A percentile compares a stretch with the other conserved stretches of the same genome.
Evolutionary conservation across 1,284 basidiomycete species (phyloP).

Genomic region (Ustilago crameri): DNA sequence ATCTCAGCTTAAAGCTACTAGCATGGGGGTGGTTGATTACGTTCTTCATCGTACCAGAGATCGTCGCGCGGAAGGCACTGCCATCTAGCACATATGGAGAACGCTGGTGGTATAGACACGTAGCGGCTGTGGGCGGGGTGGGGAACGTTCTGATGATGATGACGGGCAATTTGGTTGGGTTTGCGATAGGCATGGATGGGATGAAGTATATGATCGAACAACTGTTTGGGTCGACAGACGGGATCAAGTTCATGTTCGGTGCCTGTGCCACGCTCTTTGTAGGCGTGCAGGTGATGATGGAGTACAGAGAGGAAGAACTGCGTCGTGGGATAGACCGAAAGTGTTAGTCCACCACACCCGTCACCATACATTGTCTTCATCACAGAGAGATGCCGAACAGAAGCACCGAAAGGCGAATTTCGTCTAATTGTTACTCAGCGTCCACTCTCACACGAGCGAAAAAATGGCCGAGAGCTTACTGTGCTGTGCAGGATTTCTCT

Average conservation of each 20-base stretch:
- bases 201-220: conserved; percentile 77
- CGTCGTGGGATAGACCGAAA: conserved; percentile 49
- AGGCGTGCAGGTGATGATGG: conserved; percentile 85
- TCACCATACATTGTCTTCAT: not conserved
- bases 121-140: conserved; percentile 84
- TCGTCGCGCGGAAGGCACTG: conserved; percentile 74
- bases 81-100: conserved; percentile 77
- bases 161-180: conserved; percentile 92
- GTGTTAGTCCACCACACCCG: conserved; percentile 22
- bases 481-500: too few species aligned
- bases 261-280: conserved; percentile 80
- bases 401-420: too few species aligned
- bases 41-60: conserved; percentile 89
- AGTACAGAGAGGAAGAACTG: conserved; percentile 68
- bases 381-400: not conserved
- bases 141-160: conserved; percentile 91
- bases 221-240: conserved; percentile 76
- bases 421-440: too few species aligned
- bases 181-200: conserved; percentile 90
- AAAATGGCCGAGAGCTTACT: too few species aligned
- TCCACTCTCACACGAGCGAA: too few species aligned
- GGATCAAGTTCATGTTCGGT: conserved; percentile 76
- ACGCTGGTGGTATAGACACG: conserved; percentile 83
- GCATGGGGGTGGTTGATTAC: conserved; percentile 97
- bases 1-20: conserved; percentile 85